phyloP scores from a whole-genome alignment of 2,329 filamentous ascomycete genomes.

The Zelopaecilomyces penicillatus region DNA sequence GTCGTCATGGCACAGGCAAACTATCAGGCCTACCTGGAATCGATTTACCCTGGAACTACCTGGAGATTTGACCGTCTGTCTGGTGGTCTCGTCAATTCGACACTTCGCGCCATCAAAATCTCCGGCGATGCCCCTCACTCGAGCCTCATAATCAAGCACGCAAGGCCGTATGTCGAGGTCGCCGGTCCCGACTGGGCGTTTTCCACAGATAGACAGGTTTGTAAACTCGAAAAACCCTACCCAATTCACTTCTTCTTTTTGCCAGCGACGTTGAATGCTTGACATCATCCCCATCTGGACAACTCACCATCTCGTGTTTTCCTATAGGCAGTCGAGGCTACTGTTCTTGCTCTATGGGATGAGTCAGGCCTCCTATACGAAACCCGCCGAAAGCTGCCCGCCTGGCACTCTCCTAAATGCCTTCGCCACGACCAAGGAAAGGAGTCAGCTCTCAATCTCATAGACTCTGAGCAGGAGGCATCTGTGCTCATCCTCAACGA shows the following conservation, averaged over 20 bases:
- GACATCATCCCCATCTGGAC: neutral
- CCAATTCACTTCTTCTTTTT: too few species aligned
- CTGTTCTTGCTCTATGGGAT: conserved; percentile 6
- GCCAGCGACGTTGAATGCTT: too few species aligned
- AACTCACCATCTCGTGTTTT: neutral
- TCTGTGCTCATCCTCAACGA: conserved; percentile 8
- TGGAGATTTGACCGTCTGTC: conserved; percentile 8
- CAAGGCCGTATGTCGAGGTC: conserved; percentile 10
- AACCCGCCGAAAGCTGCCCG: neutral
- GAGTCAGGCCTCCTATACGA: conserved; percentile 3
- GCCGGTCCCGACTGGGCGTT: conserved; percentile 9
- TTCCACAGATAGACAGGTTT: conserved; percentile 10
- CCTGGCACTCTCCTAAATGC: conserved; percentile 7
- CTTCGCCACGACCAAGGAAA: conserved; percentile 10
- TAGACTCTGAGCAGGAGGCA: conserved; percentile 6
- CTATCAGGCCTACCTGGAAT: conserved; percentile 8
- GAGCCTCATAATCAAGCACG: conserved; percentile 14
- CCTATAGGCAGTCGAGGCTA: conserved; percentile 7
- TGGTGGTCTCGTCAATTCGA: conserved; percentile 13
- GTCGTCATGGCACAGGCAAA: conserved; percentile 2
- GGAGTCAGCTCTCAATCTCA: conserved; percentile 6
- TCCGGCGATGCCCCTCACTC: conserved; percentile 2
- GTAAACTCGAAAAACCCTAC: neutral
- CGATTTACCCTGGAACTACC: conserved; percentile 7
- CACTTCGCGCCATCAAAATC: conserved; percentile 8